phyloP scores from a whole-genome alignment of 495 filamentous ascomycete genomes.

The Elaphomyces granulatus region DNA sequence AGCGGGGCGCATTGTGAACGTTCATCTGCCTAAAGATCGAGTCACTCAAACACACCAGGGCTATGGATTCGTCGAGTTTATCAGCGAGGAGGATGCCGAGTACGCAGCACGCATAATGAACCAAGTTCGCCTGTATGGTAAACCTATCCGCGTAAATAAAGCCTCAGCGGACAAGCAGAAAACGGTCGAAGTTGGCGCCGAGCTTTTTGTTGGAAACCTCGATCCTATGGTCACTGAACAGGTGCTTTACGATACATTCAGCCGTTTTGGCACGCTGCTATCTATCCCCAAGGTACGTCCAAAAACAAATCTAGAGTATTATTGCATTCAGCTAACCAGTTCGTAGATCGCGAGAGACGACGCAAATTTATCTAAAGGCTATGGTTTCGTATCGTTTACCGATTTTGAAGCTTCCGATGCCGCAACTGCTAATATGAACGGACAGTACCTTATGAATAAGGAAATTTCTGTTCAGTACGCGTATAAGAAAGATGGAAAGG shows the following conservation, averaged over 20 bases:
- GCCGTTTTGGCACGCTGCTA: conserved; percentile 76
- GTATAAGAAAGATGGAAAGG: conserved; percentile 98
- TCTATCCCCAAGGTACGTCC: conserved; percentile 58
- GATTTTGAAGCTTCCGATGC: conserved; percentile 92
- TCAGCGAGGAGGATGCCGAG: conserved; percentile 88
- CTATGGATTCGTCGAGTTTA: conserved; percentile 98
- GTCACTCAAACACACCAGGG: conserved; percentile 95
- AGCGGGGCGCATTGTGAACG: conserved; percentile 89
- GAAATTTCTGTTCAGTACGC: conserved; percentile 92
- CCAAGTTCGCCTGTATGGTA: conserved; percentile 80
- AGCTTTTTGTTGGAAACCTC: conserved; percentile 93
- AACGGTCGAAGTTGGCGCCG: conserved; percentile 86
- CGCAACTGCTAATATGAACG: conserved; percentile 85
- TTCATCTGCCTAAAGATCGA: conserved; percentile 93
- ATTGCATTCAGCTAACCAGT: conserved; percentile 6
- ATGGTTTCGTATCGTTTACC: conserved; percentile 90
- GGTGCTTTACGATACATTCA: conserved; percentile 93
- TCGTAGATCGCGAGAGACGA: conserved; percentile 77
- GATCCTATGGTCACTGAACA: conserved; percentile 94
- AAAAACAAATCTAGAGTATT: neutral
- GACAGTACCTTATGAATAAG: conserved; percentile 95
- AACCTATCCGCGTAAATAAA: conserved; percentile 95
- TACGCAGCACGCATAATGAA: conserved; percentile 97
- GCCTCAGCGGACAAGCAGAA: conserved; percentile 94
- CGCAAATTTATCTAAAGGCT: conserved; percentile 80